phyloP scores from a whole-genome alignment of 108 stramenopile species.

The Cyclostephanos invisitatus region DNA sequence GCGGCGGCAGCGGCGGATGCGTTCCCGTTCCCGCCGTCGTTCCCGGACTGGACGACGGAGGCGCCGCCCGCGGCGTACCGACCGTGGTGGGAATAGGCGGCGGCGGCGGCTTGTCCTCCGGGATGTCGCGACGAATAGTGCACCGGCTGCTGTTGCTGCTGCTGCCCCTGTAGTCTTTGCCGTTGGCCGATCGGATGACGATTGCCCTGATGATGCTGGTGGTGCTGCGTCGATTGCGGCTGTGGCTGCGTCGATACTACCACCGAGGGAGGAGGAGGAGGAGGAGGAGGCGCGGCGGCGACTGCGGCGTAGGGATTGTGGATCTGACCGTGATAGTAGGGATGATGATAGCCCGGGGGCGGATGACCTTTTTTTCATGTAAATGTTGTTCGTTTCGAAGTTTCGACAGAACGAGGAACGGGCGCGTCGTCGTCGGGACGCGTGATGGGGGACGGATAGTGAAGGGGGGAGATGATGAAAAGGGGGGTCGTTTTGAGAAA shows the following conservation, averaged over 20 bases:
- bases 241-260: background rate
- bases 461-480: no score
- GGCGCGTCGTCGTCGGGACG: no score
- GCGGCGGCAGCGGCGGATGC: background rate
- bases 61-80: background rate
- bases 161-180: background rate
- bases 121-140: slow-evolving; percentile 8
- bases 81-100: background rate
- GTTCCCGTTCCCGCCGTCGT: background rate
- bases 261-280: slow-evolving; percentile 9
- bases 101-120: background rate
- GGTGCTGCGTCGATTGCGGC: background rate
- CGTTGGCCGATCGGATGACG: background rate
- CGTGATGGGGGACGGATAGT: no score
- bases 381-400: no score
- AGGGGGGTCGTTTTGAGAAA: no score
- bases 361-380: slow-evolving; percentile 1
- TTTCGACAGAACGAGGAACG: no score
- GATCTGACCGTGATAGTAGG: slow-evolving; percentile 9
- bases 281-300: slow-evolving; percentile 13
- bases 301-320: slow-evolving; percentile 9
- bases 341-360: slow-evolving; percentile 13
- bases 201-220: background rate
- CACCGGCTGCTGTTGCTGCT: background rate
- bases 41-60: no score